Conservation (phyloP, 2,329 filamentous ascomycete species). For the Aaosphaeria arxii region DNA sequence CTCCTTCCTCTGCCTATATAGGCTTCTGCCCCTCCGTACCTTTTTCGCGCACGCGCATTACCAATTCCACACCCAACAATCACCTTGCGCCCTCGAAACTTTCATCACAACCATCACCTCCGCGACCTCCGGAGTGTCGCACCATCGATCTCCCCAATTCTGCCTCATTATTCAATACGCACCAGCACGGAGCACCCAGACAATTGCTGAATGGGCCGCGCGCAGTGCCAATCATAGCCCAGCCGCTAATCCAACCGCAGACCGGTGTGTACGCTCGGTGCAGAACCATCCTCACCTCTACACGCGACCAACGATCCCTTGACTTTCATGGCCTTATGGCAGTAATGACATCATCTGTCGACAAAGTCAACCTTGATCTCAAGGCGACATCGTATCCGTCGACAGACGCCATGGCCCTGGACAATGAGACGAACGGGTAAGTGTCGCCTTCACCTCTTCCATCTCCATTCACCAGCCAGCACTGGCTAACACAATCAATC, state of each 20-base stretch:
- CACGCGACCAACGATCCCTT: neutral
- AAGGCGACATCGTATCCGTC: conserved; percentile 49
- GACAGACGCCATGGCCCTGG: conserved; percentile 52
- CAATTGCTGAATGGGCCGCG: too few species aligned
- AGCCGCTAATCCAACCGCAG: too few species aligned
- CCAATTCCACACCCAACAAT: too few species aligned
- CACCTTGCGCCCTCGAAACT: too few species aligned
- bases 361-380: conserved; percentile 43
- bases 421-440: conserved; percentile 59
- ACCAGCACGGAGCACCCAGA: too few species aligned
- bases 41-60: neutral
- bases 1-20: conserved; percentile 10
- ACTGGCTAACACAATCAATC: conserved; percentile 6
- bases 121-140: too few species aligned
- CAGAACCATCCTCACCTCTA: neutral
- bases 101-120: too few species aligned
- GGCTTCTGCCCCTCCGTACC: neutral
- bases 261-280: too few species aligned
- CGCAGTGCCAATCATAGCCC: too few species aligned
- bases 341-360: conserved; percentile 39
- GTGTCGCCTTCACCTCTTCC: conserved; percentile 37
- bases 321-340: conserved; percentile 38
- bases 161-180: too few species aligned
- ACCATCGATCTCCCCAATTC: too few species aligned
- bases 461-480: neutral